phyloP scores from a whole-genome alignment of 1,139 yeast species.

The Casaregolazyma lundiana region DNA sequence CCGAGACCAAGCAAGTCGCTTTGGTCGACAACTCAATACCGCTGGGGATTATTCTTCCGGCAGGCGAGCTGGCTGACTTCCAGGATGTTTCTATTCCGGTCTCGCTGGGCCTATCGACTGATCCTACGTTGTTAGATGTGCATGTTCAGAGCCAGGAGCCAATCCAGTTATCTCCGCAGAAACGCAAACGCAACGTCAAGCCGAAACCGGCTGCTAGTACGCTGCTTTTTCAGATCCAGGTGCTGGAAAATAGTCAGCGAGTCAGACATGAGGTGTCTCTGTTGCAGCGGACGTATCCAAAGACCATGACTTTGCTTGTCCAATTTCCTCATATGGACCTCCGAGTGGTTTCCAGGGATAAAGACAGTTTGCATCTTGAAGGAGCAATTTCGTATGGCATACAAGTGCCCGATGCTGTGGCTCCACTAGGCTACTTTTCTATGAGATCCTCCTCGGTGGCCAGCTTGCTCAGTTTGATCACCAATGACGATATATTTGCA shows the following conservation, averaged over 20 bases:
- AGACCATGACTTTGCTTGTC: not conserved
- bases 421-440: slow-evolving; percentile 10
- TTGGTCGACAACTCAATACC: slow-evolving; percentile 12
- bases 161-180: not conserved
- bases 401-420: slow-evolving; percentile 14
- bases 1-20: slow-evolving; percentile 6
- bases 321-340: slow-evolving; percentile 2
- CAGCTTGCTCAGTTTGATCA: slow-evolving; percentile 13
- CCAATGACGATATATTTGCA: slow-evolving; percentile 9
- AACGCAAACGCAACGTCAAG: slow-evolving; percentile 5
- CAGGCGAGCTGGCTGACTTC: not conserved
- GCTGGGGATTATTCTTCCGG: slow-evolving; percentile 13
- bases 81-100: slow-evolving; percentile 1
- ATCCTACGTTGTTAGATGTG: slow-evolving; percentile 8
- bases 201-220: not conserved
- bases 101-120: not conserved
- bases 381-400: slow-evolving; percentile 16
- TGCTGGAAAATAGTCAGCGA: slow-evolving; percentile 4
- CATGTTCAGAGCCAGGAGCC: slow-evolving; percentile 4
- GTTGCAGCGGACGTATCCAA: slow-evolving; percentile 4
- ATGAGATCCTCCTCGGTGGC: slow-evolving; percentile 8
- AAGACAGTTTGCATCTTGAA: not conserved
- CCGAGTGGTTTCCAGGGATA: not conserved
- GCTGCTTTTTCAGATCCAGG: slow-evolving; percentile 8
- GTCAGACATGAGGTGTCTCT: slow-evolving; percentile 4